Base-by-base conservation (phyloP, 306 rosid genomes). In the Begonia peltatifolia region DNA sequence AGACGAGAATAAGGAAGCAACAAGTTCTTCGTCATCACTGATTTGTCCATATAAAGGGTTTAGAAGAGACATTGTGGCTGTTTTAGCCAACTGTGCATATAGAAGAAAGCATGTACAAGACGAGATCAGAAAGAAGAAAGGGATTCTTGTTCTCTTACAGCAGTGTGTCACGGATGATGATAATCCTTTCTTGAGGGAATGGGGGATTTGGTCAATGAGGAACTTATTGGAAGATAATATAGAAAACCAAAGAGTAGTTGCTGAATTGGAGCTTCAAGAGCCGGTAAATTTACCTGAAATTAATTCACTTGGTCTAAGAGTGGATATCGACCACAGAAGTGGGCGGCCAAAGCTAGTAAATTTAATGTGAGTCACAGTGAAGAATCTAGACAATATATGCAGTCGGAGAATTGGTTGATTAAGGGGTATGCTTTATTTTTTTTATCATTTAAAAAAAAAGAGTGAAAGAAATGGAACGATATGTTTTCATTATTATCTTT, bases 131-230 rank as follows among this genome's bases (percentile, higher is more conserved):
- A 55, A 66, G 38, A 70, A 52, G 55, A 67, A 74, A 47, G 85
- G 87, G 59, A 68, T 89, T 53, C 79, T 82, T 48, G 62, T 89
- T 64, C 76, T 85, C 46, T 69, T 85, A 54, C 97, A 85, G 67
- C 87, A 85, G 62, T 82, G 94, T 72, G 90, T 83, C 52, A 54
- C 71, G 16, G 95, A 90, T 55, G 87, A 90, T 20, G 90, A 87
- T 38, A 83, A 83, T 58, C 94, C 92, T 8, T 90, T 65, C 70
- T 50, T 83, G 62, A 90, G 94, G 73, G 95, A 90, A 67, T 83
- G 97, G 87, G 92, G 88, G 46, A 71, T 80, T 68, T 86, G 94
- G 85, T 69, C 64, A 16, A 73, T 76, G 54, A 85, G 94, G 77
- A 82, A 85, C 63, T 49, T 85, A 69, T 64, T 90, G 59, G 87